These are phyloP conservation scores for Pichia membranifaciens DNA, from an alignment of 805 yeast genomes.

Conservation along the genomic window DNA sequence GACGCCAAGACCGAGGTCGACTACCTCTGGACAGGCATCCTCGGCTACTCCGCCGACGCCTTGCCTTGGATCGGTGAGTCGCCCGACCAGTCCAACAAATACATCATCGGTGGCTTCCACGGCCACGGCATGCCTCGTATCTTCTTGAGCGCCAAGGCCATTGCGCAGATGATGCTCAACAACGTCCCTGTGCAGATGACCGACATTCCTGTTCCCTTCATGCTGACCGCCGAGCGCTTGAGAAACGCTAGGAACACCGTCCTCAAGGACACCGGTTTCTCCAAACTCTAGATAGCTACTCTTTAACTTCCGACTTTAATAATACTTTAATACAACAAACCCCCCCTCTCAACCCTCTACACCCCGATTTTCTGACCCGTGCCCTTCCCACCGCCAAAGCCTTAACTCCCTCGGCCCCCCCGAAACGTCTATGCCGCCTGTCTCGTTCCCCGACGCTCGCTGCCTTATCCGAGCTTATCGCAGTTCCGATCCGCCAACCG, in stretches of 20 bases:
- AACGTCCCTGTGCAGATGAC: not conserved
- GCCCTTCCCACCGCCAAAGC: no score
- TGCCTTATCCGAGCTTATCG: no score
- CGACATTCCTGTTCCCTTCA: conserved; percentile 19
- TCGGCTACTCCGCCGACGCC: conserved; percentile 40
- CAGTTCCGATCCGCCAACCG: no score
- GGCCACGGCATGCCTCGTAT: conserved; percentile 52
- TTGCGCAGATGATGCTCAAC: conserved; percentile 25
- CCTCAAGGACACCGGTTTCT: conserved; percentile 7
- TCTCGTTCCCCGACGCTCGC: no score
- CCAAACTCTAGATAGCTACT: conserved; percentile 3
- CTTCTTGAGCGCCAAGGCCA: conserved; percentile 33
- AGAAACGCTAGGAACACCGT: conserved; percentile 13
- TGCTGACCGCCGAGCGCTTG: conserved; percentile 17
- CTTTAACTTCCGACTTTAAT: no score
- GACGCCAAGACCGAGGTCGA: conserved; percentile 25
- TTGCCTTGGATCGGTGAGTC: conserved; percentile 42
- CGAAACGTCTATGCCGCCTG: no score
- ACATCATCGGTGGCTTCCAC: conserved; percentile 40
- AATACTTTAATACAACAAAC: no score
- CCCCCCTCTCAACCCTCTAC: no score
- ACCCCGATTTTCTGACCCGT: no score
- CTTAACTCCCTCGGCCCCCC: no score
- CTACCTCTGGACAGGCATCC: conserved; percentile 40
- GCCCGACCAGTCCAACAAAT: conserved; percentile 27